Conservation (phyloP, 768 basidiomycete genomes). For the Xerocomellus dryophilus region DNA sequence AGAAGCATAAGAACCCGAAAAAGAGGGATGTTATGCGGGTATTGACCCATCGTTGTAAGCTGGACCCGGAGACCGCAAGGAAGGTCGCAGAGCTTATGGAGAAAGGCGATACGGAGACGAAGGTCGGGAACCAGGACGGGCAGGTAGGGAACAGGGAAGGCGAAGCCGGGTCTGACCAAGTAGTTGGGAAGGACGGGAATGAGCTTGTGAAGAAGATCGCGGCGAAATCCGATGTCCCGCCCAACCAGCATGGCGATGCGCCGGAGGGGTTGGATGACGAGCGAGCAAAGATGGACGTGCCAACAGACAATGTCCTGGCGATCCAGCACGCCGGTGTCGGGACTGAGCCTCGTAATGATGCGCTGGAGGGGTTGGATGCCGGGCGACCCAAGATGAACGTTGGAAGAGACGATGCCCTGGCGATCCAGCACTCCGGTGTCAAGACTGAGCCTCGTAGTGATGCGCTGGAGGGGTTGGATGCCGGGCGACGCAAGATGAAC, state of each 20-base stretch:
- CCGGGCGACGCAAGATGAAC: no score
- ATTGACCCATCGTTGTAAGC: slow-evolving; percentile 25
- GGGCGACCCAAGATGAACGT: background rate
- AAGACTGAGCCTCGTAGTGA: no score
- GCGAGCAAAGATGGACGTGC: no score
- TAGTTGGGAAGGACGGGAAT: background rate
- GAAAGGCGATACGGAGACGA: slow-evolving; percentile 4
- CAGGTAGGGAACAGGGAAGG: background rate
- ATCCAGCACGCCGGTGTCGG: no score
- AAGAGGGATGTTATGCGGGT: slow-evolving; percentile 17
- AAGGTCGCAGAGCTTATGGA: slow-evolving; percentile 24
- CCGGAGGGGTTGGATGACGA: no score
- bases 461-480: no score
- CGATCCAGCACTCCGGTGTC: no score
- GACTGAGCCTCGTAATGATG: no score
- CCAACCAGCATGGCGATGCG: background rate
- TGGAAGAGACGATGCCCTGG: no score
- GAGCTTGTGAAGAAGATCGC: background rate
- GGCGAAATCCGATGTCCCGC: background rate
- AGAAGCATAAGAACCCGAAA: slow-evolving; percentile 12
- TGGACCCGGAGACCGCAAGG: slow-evolving; percentile 26
- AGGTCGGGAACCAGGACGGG: background rate
- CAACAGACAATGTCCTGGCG: background rate
- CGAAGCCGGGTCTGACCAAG: background rate
- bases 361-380: background rate